Evolutionary conservation across 495 filamentous ascomycete species (phyloP).

Genomic region (Penicillium psychrofluorescens): DNA sequence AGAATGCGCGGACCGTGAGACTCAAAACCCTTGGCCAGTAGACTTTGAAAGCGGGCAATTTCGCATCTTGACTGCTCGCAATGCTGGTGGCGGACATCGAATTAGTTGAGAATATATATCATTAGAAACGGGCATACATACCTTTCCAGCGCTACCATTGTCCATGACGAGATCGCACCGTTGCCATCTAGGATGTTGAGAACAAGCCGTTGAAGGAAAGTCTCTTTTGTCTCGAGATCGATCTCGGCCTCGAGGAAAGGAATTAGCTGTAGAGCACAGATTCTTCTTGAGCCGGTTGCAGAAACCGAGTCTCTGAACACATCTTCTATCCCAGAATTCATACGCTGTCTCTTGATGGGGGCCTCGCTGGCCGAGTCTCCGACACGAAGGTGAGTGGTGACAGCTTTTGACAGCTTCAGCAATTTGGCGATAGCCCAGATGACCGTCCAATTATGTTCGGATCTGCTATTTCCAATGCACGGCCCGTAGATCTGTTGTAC

Average conservation of each 20-base stretch:
- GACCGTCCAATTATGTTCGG: slow-evolving; percentile 43
- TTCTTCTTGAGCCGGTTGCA: slow-evolving; percentile 43
- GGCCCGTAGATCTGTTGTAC: slow-evolving; percentile 26
- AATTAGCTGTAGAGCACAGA: slow-evolving; percentile 71
- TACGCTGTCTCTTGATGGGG: slow-evolving; percentile 53
- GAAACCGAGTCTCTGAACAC: slow-evolving; percentile 54
- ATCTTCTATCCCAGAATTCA: slow-evolving; percentile 50
- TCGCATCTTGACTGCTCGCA: slow-evolving; percentile 18
- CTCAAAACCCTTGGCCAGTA: slow-evolving; percentile 74
- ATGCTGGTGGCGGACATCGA: slow-evolving; percentile 17
- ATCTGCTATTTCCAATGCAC: slow-evolving; percentile 32
- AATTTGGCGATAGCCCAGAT: slow-evolving; percentile 34
- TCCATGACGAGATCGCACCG: slow-evolving; percentile 49
- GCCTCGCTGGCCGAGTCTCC: slow-evolving; percentile 12
- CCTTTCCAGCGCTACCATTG: slow-evolving; percentile 59
- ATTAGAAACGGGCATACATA: slow-evolving; percentile 10
- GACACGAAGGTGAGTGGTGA: slow-evolving; percentile 5
- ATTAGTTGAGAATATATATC: background rate
- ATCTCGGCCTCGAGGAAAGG: slow-evolving; percentile 54
- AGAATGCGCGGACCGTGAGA: slow-evolving; percentile 59
- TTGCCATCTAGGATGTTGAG: slow-evolving; percentile 51
- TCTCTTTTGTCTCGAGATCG: slow-evolving; percentile 32
- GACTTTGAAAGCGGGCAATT: slow-evolving; percentile 18
- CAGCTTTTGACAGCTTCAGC: slow-evolving; percentile 21
- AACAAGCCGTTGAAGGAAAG: slow-evolving; percentile 40